Conservation (phyloP, 2,329 filamentous ascomycete genomes). For the Neonectria magnoliae region DNA sequence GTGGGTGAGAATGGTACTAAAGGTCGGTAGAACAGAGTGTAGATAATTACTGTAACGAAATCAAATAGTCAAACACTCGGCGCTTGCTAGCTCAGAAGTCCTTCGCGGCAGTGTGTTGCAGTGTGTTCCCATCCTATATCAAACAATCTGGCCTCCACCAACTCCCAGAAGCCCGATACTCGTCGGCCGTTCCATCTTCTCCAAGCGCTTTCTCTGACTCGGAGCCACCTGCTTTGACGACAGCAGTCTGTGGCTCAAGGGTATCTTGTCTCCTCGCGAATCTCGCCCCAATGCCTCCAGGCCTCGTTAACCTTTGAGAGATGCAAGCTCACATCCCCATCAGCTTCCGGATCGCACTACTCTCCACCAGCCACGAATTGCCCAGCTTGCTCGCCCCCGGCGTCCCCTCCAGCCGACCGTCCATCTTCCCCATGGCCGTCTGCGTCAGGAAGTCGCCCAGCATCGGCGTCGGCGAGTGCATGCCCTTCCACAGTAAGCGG, state of each 20-base stretch:
- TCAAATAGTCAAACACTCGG: neutral
- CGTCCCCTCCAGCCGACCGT: constrained; percentile 37
- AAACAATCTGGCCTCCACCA: neutral
- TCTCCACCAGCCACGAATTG: constrained; percentile 49
- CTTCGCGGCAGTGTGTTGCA: constrained; percentile 2
- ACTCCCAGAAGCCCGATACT: constrained; percentile 15
- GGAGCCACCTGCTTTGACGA: neutral
- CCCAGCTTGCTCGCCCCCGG: constrained; percentile 48
- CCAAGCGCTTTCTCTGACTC: neutral
- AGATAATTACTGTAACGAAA: neutral
- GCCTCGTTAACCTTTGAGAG: neutral
- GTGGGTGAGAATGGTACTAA: neutral
- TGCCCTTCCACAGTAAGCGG: constrained; percentile 28
- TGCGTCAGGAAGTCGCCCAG: constrained; percentile 57
- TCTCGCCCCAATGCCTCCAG: neutral
- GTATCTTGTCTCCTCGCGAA: neutral
- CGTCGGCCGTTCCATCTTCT: constrained; percentile 8
- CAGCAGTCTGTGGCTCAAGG: neutral
- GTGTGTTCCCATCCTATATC: neutral
- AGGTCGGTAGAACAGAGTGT: neutral
- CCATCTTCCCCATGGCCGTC: constrained; percentile 55
- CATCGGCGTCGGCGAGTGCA: constrained; percentile 54
- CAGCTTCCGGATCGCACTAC: constrained; percentile 48
- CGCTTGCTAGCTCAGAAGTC: neutral
- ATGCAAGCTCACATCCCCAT: constrained; percentile 40